Base-by-base conservation (phyloP, 2,329 filamentous ascomycete species). In the Xylaria sp. region DNA sequence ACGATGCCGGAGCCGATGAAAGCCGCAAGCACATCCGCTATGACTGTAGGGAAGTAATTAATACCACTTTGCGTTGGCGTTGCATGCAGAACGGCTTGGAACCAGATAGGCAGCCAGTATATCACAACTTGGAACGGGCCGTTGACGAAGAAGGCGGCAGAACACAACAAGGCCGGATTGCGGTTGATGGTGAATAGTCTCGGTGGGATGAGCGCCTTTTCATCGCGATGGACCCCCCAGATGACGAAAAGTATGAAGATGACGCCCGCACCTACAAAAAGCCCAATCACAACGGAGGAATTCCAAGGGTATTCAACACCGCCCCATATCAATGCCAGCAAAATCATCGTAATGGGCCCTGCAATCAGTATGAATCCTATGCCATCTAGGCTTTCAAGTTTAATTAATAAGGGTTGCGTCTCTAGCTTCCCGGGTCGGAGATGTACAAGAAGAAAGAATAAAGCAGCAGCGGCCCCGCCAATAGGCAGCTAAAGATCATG, bases 51-150 rank as follows among this genome's bases (percentile, higher is more conserved):
- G 5, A 73, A 47, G 36, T 54, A 71, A 7, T 69, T 27, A 0
- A 65, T 47, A 5, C 72, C 70, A 36, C 67, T 71, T 10, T 50
- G 38, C 0, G 49, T 64, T 1, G 70, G 66, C 0, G 63, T 45
- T 0, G 33, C 33, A 3, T 63, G 60, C 0, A 70, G 51, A 1
- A 72, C 66, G 0, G 27, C 63, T 36, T 73, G 71, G 29, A 73
- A 73, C 69, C 69, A 72, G 2, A 73, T 61, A 1, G 71, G 71
- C 0, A 73, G 66, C 65, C 67, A 73, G 51, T 68, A 70, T 1
- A 72, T 66, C 53, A 73, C 39, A 15, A 61, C 10, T 22, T 69
- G 65, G 25, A 72, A 71, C 0, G 69, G 68, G 1, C 69, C 71
- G 15, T 70, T 71, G 11, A 72, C 25, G 31, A 72, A 72, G 49